Base-by-base conservation (phyloP, 1,139 yeast species). In the Pichia sp. region DNA sequence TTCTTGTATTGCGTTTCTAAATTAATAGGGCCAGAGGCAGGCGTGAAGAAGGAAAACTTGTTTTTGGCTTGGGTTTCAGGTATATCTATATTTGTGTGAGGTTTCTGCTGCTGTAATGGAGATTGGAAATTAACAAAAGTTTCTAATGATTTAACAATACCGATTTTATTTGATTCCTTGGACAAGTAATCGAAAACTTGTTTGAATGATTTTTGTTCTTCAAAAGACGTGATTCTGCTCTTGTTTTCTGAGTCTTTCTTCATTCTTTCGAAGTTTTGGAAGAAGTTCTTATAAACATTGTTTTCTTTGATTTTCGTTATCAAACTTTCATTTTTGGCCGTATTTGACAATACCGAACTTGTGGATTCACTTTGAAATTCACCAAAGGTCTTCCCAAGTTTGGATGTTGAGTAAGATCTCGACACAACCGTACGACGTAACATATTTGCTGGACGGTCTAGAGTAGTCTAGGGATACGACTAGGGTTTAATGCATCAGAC, bases 181-280 rank as follows among this genome's bases (percentile, higher is more conserved):
- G 57, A 53, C 37, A 62, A 45, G 45, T 60, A 59, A 35, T 59
- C 58, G 17, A 63, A 60, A 10, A 62, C 60, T 37, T 56, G 56
- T 40, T 60, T 55, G 41, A 62, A 63, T 5, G 65, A 59, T 44
- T 61, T 59, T 40, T 60, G 64, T 40, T 63, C 67, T 36, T 63
- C 63, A 38, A 61, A 56, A 0, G 66, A 60, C 4, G 65, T 52
- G 28, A 57, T 48, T 34, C 55, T 54, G 6, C 50, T 44, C 18
- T 43, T 50, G 10, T 48, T 48, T 20, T 54, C 51, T 6, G 40
- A 39, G 32, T 51, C 45, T 20, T 52, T 55, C 32, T 46, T 50
- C 11, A 60, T 48, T 34, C 51, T 51, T 27, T 61, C 57, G 40
- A 59, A 60, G 22, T 58, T 63, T 20, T 57, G 49, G 18, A 60